Conservation (phyloP, 306 rosid genomes). For the Inga leiocalycina region DNA sequence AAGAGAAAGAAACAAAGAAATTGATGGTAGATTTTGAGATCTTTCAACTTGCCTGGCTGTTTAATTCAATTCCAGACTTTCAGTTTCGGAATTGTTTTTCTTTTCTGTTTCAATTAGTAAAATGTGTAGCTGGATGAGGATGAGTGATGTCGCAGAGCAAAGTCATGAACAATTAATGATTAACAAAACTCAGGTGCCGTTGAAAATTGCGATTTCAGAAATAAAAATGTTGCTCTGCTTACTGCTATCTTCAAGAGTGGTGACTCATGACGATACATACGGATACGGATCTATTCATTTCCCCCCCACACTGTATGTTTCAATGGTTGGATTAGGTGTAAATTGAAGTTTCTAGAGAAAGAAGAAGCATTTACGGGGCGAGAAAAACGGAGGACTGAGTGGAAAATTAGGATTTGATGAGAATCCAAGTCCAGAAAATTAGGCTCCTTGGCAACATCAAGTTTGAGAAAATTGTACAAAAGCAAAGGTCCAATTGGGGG, state of each 20-base stretch:
- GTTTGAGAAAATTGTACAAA: conserved; percentile 13
- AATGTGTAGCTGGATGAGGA: background rate
- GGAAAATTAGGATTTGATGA: background rate
- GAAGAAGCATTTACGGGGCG: background rate
- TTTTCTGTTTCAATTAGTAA: background rate
- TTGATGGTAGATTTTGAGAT: background rate
- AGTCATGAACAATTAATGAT: background rate
- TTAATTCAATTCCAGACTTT: background rate
- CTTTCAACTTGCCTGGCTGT: background rate
- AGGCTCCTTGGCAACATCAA: background rate
- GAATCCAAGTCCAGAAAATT: background rate
- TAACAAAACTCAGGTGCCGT: background rate
- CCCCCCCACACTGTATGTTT: background rate
- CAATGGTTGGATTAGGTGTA: background rate
- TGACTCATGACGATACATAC: too few species aligned
- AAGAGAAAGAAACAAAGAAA: background rate
- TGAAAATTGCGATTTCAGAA: background rate
- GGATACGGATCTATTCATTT: background rate
- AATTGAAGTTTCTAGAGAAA: background rate
- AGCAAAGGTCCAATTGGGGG: background rate
- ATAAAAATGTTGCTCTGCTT: background rate
- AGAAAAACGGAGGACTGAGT: background rate
- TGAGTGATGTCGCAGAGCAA: background rate
- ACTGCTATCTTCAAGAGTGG: too few species aligned
- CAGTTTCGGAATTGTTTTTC: background rate